phyloP scores from a whole-genome alignment of 2,329 filamentous ascomycete species.

The Pseudogymnoascus sp. region DNA sequence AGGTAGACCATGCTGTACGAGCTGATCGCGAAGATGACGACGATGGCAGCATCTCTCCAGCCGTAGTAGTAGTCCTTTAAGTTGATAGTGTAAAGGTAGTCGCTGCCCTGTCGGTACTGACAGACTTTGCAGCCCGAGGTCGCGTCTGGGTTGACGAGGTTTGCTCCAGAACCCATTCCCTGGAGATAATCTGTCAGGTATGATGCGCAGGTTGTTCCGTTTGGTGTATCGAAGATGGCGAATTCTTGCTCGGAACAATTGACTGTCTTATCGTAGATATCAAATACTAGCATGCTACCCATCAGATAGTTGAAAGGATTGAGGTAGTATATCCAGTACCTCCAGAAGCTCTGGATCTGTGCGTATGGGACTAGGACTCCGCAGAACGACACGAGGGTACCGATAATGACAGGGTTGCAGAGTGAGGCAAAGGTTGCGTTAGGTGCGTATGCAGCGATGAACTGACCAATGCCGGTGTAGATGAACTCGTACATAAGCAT shows the following conservation, averaged over 20 bases:
- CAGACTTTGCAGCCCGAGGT: slow-evolving; percentile 53
- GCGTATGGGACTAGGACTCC: slow-evolving; percentile 65
- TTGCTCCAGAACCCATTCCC: slow-evolving; percentile 31
- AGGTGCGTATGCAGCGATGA: slow-evolving; percentile 54
- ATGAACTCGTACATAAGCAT: slow-evolving; percentile 54
- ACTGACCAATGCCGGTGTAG: slow-evolving; percentile 55
- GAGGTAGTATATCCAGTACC: slow-evolving; percentile 46
- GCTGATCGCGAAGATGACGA: slow-evolving; percentile 36
- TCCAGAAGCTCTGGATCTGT: slow-evolving; percentile 60
- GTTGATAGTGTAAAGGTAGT: slow-evolving; percentile 55
- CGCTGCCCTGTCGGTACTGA: slow-evolving; percentile 49
- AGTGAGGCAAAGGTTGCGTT: slow-evolving; percentile 53
- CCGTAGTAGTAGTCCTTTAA: slow-evolving; percentile 54
- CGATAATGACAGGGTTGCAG: slow-evolving; percentile 49
- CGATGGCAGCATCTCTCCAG: slow-evolving; percentile 56
- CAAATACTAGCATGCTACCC: slow-evolving; percentile 47
- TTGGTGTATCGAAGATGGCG: slow-evolving; percentile 32
- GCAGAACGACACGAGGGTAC: slow-evolving; percentile 65
- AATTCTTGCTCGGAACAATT: slow-evolving; percentile 43
- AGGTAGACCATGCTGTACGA: slow-evolving; percentile 38
- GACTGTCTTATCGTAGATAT: slow-evolving; percentile 40
- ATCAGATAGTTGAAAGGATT: slow-evolving; percentile 58
- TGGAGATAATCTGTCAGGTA: slow-evolving; percentile 49
- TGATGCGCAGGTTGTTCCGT: slow-evolving; percentile 46
- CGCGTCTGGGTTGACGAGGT: slow-evolving; percentile 54